These are phyloP conservation scores for Penicillium freii DNA, from an alignment of 2,329 filamentous ascomycete genomes.

Conservation along the genomic window DNA sequence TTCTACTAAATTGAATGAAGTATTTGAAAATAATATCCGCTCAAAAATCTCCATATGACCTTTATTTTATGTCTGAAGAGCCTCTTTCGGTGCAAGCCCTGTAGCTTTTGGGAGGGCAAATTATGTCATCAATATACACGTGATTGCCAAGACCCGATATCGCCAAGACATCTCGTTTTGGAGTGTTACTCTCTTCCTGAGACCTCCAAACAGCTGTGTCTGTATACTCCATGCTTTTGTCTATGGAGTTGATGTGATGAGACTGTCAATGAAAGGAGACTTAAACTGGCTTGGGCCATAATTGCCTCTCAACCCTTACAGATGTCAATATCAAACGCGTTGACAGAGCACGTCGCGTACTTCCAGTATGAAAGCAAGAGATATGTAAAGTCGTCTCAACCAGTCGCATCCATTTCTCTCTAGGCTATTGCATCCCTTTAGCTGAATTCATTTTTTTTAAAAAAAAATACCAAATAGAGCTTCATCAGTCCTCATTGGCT, in stretches of 20 bases:
- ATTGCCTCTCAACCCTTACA: background rate
- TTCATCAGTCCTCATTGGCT: background rate
- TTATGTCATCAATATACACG: constrained; percentile 3
- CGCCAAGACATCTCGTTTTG: background rate
- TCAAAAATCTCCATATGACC: background rate
- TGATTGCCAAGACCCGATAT: background rate
- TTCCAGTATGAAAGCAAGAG: background rate
- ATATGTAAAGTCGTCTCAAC: background rate
- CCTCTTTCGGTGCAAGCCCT: background rate
- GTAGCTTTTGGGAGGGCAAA: background rate
- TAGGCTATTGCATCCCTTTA: background rate
- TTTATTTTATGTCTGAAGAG: background rate
- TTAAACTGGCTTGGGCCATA: background rate
- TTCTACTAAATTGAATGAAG: background rate
- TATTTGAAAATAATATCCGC: background rate
- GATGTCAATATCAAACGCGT: background rate
- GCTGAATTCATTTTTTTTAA: background rate
- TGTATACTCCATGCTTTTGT: background rate
- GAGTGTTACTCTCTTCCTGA: background rate
- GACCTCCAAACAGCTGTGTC: background rate
- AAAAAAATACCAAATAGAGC: background rate
- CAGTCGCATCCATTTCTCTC: background rate
- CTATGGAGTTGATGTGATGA: background rate
- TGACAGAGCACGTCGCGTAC: background rate
- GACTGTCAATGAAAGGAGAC: background rate